These are phyloP conservation scores for Dispira simplex DNA, from an alignment of 192 early-diverging fungal genomes.

Conservation along the genomic window DNA sequence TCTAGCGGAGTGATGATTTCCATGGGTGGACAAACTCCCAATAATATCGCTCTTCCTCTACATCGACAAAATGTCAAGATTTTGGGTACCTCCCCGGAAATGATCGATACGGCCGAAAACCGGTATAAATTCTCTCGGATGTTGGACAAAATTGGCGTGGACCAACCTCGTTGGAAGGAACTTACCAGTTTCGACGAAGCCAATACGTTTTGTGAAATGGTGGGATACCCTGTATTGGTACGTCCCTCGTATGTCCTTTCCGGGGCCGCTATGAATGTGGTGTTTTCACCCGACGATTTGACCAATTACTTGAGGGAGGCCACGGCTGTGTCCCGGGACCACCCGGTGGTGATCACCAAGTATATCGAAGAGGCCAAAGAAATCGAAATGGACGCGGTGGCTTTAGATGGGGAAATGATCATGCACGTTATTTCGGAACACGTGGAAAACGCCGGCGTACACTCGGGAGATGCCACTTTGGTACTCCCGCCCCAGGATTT, in stretches of 20 bases:
- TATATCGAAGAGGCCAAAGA: constrained; percentile 98
- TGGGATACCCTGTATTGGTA: constrained; percentile 91
- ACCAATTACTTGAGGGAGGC: constrained; percentile 77
- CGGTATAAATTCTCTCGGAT: constrained; percentile 97
- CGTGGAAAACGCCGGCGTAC: constrained; percentile 97
- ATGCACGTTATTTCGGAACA: constrained; percentile 96
- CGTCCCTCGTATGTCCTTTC: constrained; percentile 96
- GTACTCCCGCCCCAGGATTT: constrained; percentile 91
- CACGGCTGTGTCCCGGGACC: constrained; percentile 78
- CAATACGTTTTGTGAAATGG: constrained; percentile 65
- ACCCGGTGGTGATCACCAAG: constrained; percentile 96
- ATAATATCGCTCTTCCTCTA: constrained; percentile 91
- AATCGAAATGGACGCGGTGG: constrained; percentile 98
- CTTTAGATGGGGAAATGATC: constrained; percentile 77
- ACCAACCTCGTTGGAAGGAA: constrained; percentile 97
- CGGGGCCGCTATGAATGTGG: constrained; percentile 98
- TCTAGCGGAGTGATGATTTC: constrained; percentile 80
- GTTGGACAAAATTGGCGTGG: constrained; percentile 90
- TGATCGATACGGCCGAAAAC: constrained; percentile 95
- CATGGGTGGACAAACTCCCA: constrained; percentile 95
- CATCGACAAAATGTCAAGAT: constrained; percentile 85
- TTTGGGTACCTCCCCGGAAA: constrained; percentile 90
- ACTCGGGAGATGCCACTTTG: constrained; percentile 96
- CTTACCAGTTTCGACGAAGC: constrained; percentile 80
- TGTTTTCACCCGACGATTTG: constrained; percentile 71